These are phyloP conservation scores for Gonapodya prolifera DNA, from an alignment of 192 early-diverging fungal genomes.

Conservation along the genomic window DNA sequence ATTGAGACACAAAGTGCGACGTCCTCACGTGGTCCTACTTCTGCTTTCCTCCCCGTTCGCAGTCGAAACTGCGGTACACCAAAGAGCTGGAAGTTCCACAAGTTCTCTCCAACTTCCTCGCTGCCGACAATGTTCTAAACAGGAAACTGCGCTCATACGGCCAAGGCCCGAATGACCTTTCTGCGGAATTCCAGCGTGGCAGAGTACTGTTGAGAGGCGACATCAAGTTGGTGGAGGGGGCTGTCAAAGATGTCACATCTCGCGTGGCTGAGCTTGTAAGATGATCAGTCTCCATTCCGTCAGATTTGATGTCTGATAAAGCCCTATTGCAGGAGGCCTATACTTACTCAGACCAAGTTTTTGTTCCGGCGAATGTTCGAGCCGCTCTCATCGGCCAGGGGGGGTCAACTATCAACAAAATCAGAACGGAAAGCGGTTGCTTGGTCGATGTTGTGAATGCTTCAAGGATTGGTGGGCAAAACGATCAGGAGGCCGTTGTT, in stretches of 20 bases:
- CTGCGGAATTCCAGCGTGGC: neutral
- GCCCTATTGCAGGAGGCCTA: conserved; percentile 26
- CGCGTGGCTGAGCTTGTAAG: conserved; percentile 10
- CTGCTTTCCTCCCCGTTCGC: conserved; percentile 13
- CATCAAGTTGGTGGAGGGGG: neutral
- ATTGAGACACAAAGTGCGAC: conserved; percentile 17
- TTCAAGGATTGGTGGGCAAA: neutral
- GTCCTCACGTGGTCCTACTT: conserved; percentile 24
- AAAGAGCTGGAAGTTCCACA: conserved; percentile 39
- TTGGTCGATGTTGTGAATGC: conserved; percentile 44
- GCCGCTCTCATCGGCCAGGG: conserved; percentile 64
- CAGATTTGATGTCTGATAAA: no score
- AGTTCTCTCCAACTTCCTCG: neutral
- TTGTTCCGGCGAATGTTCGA: conserved; percentile 17
- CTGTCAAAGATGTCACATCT: neutral
- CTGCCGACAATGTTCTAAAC: conserved; percentile 4
- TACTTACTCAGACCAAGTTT: conserved; percentile 12
- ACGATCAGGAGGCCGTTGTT: neutral
- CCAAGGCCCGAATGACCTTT: neutral
- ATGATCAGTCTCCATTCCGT: no score
- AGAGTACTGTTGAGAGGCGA: neutral
- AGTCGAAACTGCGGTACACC: conserved; percentile 31
- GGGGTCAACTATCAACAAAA: conserved; percentile 54
- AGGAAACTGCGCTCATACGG: neutral
- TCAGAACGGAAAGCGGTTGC: conserved; percentile 53